phyloP scores from a whole-genome alignment of 495 filamentous ascomycete species.

The Penicillium fimorum region DNA sequence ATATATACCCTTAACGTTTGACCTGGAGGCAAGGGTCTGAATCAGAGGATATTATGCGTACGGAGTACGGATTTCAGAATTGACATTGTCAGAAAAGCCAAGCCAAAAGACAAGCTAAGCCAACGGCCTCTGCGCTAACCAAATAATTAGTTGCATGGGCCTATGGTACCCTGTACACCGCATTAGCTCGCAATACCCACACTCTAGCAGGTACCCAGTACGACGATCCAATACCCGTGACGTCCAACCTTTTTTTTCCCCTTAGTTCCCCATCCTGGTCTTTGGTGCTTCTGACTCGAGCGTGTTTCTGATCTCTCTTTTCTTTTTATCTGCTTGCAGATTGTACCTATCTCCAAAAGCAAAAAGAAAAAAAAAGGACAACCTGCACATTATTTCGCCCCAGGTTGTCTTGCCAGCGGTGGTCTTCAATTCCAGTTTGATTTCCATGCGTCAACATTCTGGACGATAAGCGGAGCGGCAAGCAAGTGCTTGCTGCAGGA shows the following conservation, averaged over 20 bases:
- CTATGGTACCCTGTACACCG: constrained; percentile 11
- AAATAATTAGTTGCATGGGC: constrained; percentile 3
- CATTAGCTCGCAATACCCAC: constrained; percentile 12
- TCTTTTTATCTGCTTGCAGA: neutral
- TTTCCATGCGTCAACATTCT: constrained; percentile 55
- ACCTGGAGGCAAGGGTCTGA: constrained; percentile 2
- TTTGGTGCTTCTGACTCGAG: constrained; percentile 23
- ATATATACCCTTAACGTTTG: neutral
- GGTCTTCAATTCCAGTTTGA: constrained; percentile 30
- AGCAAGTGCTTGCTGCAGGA: constrained; percentile 56
- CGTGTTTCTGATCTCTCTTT: constrained; percentile 19
- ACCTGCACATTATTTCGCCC: constrained; percentile 11
- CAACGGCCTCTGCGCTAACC: neutral
- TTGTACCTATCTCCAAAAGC: neutral
- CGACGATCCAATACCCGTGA: constrained; percentile 15
- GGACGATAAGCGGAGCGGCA: constrained; percentile 53
- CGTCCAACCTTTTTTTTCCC: constrained; percentile 16
- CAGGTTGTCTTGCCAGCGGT: constrained; percentile 32
- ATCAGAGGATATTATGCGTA: constrained; percentile 4
- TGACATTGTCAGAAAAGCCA: neutral
- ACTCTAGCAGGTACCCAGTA: constrained; percentile 7
- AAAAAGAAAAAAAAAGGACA: constrained; percentile 1
- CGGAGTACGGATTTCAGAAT: neutral
- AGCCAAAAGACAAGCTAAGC: neutral
- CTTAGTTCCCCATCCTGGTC: constrained; percentile 18